Evolutionary conservation across 768 basidiomycete genomes (phyloP).

Genomic region (Arthromyces matolae): DNA sequence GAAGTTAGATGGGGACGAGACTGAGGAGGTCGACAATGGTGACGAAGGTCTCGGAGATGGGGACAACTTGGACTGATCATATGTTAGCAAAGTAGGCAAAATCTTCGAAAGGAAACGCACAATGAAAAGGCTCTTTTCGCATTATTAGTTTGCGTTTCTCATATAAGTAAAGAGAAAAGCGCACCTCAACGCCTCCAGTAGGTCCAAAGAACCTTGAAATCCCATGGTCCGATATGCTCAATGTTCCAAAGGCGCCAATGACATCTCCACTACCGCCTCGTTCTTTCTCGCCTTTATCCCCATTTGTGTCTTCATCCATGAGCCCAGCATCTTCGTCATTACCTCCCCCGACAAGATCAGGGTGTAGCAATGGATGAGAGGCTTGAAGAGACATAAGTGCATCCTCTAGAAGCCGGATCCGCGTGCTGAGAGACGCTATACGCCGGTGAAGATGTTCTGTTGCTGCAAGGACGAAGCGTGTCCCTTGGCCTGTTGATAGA

Average conservation of each 20-base stretch:
- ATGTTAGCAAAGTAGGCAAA: not conserved
- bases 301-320: conserved; percentile 8
- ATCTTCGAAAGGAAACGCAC: conserved; percentile 4
- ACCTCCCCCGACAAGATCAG: conserved; percentile 40
- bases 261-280: conserved; percentile 33
- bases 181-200: conserved; percentile 64
- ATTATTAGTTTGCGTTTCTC: not conserved
- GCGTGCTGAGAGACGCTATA: conserved; percentile 47
- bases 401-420: conserved; percentile 53
- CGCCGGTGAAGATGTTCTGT: conserved; percentile 63
- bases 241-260: conserved; percentile 56
- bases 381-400: conserved; percentile 51
- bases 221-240: conserved; percentile 57
- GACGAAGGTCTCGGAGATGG: conserved; percentile 19
- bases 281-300: not conserved
- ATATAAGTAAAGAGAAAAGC: conserved; percentile 19
- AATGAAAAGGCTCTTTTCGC: conserved; percentile 20
- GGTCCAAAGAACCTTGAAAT: conserved; percentile 64
- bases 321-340: conserved; percentile 24
- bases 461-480: conserved; percentile 63
- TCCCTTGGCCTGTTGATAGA: conserved; percentile 77
- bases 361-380: conserved; percentile 57
- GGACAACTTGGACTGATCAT: conserved; percentile 5
- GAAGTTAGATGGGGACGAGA: conserved; percentile 18
- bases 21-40: conserved; percentile 21